Base-by-base conservation (phyloP, 805 yeast genomes). In the Ogataea methanolica region DNA sequence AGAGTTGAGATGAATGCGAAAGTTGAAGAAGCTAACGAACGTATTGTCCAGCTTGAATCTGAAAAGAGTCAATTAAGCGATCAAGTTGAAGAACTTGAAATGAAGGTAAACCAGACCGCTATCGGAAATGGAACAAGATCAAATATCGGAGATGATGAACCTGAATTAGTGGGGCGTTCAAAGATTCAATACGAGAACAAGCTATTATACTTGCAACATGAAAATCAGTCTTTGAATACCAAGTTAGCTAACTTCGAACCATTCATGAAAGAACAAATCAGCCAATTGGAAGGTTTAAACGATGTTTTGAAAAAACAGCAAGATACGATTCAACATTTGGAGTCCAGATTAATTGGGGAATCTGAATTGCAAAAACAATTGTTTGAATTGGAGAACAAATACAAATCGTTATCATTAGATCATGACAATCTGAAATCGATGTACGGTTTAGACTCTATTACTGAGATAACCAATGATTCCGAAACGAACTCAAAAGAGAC, bases 11-110 rank as follows among this genome's bases (percentile, higher is more conserved):
- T 80, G 52, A 73, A 71, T 47, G 63, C 65, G 5, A 83, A 80
- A 52, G 82, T 85, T 52, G 71, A 68, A 43, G 67, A 71, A 43
- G 91, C 90, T 0, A 76, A 81, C 53, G 72, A 72, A 17, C 75
- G 75, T 47, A 80, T 85, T 21, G 63, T 63, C 21, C 56, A 58
- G 19, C 66, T 85, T 34, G 87, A 82, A 49, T 29, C 47, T 14
- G 70, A 72, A 47, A 61, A 55, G 38, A 46, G 47, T 14, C 56
- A 52, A 42, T 49, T 47, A 45, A 44, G 26, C 21, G 39, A 40
- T n/a, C 19, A 44, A 34, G 40, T 36, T 52, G 15, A 41, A 40
- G 33, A 11, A 36, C 36, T 21, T 23, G 19, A 44, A 19, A 35
- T 23, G 8, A 35, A 46, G 38, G 17, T 45, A 26, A 16, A 41